phyloP scores from a whole-genome alignment of 2,329 filamentous ascomycete species.

The Colletotrichum ledebouriae region DNA sequence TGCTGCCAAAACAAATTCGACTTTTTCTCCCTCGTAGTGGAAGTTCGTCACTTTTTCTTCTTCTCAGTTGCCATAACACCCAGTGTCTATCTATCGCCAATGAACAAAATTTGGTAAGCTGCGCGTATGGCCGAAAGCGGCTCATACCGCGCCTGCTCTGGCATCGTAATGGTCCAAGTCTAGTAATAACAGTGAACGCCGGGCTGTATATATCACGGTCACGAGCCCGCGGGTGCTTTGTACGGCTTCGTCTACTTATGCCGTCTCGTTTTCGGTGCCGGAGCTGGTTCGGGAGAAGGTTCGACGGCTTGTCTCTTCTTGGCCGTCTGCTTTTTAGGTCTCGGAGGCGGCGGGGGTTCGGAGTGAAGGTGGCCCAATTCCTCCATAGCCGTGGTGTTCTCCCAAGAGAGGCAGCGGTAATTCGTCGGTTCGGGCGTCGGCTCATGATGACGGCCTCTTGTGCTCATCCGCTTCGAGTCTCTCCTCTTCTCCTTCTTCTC shows the following conservation, averaged over 20 bases:
- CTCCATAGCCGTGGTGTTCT: constrained; percentile 69
- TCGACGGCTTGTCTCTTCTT: constrained; percentile 63
- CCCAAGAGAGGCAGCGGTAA: constrained; percentile 67
- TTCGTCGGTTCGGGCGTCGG: constrained; percentile 59
- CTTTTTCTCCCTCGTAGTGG: background rate
- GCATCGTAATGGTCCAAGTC: constrained; percentile 9
- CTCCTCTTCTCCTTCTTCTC: constrained; percentile 49
- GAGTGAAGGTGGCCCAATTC: constrained; percentile 71
- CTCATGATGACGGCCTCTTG: constrained; percentile 61
- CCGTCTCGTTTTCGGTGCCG: constrained; percentile 46
- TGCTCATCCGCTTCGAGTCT: constrained; percentile 55
- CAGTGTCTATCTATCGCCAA: background rate
- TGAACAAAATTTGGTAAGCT: constrained; percentile 10
- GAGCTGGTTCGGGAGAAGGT: constrained; percentile 43
- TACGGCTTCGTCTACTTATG: constrained; percentile 35
- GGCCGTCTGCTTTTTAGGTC: constrained; percentile 61
- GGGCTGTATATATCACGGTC: background rate
- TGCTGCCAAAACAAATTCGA: constrained; percentile 14
- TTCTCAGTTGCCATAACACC: constrained; percentile 9
- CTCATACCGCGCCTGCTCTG: background rate
- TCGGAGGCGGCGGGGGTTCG: constrained; percentile 65
- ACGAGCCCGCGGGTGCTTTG: background rate
- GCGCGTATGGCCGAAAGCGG: background rate
- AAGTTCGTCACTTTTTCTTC: constrained; percentile 11
- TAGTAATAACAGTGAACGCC: constrained; percentile 33